Evolutionary conservation across 805 yeast genomes (phyloP).

Genomic region (Kuraishia floccosa): DNA sequence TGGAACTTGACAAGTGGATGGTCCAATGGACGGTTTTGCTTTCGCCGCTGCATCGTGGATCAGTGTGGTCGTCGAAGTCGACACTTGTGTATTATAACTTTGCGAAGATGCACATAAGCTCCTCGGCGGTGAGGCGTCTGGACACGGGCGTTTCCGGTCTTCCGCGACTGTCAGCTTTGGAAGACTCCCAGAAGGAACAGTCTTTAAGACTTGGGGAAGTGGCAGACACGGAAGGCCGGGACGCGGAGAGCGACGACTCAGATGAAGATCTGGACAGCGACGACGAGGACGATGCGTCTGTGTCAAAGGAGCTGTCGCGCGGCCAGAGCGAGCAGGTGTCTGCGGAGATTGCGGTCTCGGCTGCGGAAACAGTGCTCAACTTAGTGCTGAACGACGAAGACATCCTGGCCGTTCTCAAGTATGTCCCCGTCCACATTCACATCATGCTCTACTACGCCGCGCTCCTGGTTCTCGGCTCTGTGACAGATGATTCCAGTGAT

Average conservation of each 20-base stretch:
- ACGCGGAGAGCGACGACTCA: constrained; percentile 7
- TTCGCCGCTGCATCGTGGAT: constrained; percentile 37
- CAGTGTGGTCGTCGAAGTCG: constrained; percentile 59
- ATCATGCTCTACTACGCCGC: constrained; percentile 64
- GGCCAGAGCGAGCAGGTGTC: constrained; percentile 16
- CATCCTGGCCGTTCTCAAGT: constrained; percentile 40
- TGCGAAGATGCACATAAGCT: constrained; percentile 66
- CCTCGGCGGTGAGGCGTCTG: constrained; percentile 30
- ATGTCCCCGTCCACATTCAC: constrained; percentile 65
- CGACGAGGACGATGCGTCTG: constrained; percentile 5
- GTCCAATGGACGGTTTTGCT: constrained; percentile 66
- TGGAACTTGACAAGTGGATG: constrained; percentile 70
- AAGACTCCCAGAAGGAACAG: constrained; percentile 20
- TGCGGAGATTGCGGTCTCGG: constrained; percentile 40
- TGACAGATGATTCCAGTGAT: background rate
- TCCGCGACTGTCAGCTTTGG: constrained; percentile 8
- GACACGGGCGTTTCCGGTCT: constrained; percentile 19
- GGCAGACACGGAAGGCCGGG: background rate
- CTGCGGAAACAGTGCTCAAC: constrained; percentile 53
- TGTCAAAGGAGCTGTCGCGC: constrained; percentile 12
- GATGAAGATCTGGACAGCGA: constrained; percentile 10
- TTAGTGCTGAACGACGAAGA: constrained; percentile 49
- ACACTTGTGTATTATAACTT: constrained; percentile 61
- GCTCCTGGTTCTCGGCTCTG: constrained; percentile 25
- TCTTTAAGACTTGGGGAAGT: constrained; percentile 7